Evolutionary conservation across 148 eudicot species (phyloP).

Genomic region (Rhododendron ovatum): DNA sequence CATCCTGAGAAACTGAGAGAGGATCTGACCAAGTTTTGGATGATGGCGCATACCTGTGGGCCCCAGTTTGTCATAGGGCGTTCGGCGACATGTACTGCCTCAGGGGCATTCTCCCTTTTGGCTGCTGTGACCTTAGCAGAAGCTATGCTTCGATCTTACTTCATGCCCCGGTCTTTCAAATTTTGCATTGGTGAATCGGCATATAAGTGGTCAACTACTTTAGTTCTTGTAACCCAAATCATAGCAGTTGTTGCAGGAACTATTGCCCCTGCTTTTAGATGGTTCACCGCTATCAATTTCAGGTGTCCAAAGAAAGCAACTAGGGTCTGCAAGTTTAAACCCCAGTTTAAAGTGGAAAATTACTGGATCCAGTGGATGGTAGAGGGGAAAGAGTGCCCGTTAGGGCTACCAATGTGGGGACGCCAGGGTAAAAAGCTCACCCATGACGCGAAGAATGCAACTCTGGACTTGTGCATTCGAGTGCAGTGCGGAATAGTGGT

Average conservation of each 20-base stretch:
- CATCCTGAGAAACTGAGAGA: constrained; percentile 19
- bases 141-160: constrained; percentile 27
- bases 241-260: constrained; percentile 43
- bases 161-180: constrained; percentile 29
- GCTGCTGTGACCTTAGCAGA: constrained; percentile 28
- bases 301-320: constrained; percentile 29
- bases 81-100: constrained; percentile 45
- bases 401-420: constrained; percentile 13
- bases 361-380: constrained; percentile 32
- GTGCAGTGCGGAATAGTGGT: constrained; percentile 35
- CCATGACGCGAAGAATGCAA: constrained; percentile 19
- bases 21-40: constrained; percentile 38
- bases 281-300: constrained; percentile 33
- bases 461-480: constrained; percentile 26
- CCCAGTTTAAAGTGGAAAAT: constrained; percentile 27
- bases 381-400: constrained; percentile 33
- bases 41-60: constrained; percentile 51
- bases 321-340: background rate
- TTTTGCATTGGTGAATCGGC: constrained; percentile 44
- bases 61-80: constrained; percentile 53
- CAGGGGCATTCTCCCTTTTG: constrained; percentile 44
- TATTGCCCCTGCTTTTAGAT: constrained; percentile 44
- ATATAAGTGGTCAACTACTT: constrained; percentile 38
- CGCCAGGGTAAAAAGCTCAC: constrained; percentile 27
- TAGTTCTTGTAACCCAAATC: constrained; percentile 35